These are phyloP conservation scores for Xylaria sp. DNA, from an alignment of 2,329 filamentous ascomycete species.

Conservation along the genomic window DNA sequence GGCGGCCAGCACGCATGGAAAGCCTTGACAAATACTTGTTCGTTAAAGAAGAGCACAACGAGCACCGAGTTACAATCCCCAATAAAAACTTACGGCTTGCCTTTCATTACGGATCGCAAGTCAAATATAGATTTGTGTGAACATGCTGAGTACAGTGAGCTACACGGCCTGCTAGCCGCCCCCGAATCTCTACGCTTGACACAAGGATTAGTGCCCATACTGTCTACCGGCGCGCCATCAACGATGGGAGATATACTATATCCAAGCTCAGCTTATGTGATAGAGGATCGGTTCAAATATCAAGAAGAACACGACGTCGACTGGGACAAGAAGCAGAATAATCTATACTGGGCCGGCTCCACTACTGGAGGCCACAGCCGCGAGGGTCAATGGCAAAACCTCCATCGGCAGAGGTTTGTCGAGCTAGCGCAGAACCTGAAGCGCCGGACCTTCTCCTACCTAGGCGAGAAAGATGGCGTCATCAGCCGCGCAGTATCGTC, in stretches of 20 bases:
- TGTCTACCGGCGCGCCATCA: constrained; percentile 52
- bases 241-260: constrained; percentile 59
- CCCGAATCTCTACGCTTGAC: constrained; percentile 51
- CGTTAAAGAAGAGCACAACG: background rate
- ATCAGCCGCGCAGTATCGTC: constrained; percentile 32
- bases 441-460: constrained; percentile 40
- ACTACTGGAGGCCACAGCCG: constrained; percentile 55
- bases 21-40: constrained; percentile 41
- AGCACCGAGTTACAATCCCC: background rate
- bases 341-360: constrained; percentile 63
- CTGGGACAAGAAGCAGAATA: constrained; percentile 57
- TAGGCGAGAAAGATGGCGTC: constrained; percentile 33
- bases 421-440: constrained; percentile 44
- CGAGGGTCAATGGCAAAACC: constrained; percentile 46
- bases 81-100: constrained; percentile 36
- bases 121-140: constrained; percentile 48
- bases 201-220: constrained; percentile 50
- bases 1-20: constrained; percentile 41
- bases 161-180: constrained; percentile 53
- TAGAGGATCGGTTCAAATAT: constrained; percentile 50
- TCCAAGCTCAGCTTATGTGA: constrained; percentile 57
- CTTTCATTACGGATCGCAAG: constrained; percentile 44
- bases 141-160: constrained; percentile 49
- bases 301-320: constrained; percentile 46
- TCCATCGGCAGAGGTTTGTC: constrained; percentile 56